phyloP scores from a whole-genome alignment of 1,139 yeast species.

The Sugiyamaella sp. region DNA sequence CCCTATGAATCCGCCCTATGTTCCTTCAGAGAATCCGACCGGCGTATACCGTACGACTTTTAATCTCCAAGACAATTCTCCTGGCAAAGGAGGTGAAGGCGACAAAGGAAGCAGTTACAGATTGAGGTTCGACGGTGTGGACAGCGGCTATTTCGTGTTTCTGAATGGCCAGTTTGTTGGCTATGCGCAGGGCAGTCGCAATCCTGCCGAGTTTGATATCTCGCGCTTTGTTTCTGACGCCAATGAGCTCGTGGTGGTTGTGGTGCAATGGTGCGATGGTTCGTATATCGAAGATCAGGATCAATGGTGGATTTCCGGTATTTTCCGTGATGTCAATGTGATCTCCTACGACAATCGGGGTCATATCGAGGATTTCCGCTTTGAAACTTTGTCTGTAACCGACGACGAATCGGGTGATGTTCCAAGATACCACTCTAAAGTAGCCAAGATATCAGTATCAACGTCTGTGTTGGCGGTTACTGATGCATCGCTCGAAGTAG shows the following conservation, averaged over 20 bases:
- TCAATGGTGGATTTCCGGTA: slow-evolving; percentile 46
- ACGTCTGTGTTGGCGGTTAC: slow-evolving; percentile 8
- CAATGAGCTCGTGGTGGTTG: slow-evolving; percentile 37
- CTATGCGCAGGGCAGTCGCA: slow-evolving; percentile 43
- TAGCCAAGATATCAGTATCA: slow-evolving; percentile 15
- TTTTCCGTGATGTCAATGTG: slow-evolving; percentile 33
- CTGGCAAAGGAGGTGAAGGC: too few species aligned
- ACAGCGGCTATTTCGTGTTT: slow-evolving; percentile 42
- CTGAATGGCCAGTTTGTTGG: slow-evolving; percentile 42
- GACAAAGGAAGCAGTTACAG: slow-evolving; percentile 26
- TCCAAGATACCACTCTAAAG: neutral
- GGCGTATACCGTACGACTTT: slow-evolving; percentile 41
- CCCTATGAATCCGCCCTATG: slow-evolving; percentile 44
- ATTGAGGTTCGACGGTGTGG: slow-evolving; percentile 45
- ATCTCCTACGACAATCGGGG: slow-evolving; percentile 26
- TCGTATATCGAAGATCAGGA: slow-evolving; percentile 46
- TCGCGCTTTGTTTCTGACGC: slow-evolving; percentile 23
- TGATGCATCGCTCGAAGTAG: slow-evolving; percentile 7
- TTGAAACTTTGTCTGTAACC: slow-evolving; percentile 24
- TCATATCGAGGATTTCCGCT: slow-evolving; percentile 31
- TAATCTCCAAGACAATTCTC: slow-evolving; percentile 7
- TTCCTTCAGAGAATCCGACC: slow-evolving; percentile 44
- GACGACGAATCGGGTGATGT: neutral
- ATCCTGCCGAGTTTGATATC: slow-evolving; percentile 43
- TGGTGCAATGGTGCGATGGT: slow-evolving; percentile 44